Base-by-base conservation (phyloP, 2,329 filamentous ascomycete species). In the Ploettnerulaceae sp. region DNA sequence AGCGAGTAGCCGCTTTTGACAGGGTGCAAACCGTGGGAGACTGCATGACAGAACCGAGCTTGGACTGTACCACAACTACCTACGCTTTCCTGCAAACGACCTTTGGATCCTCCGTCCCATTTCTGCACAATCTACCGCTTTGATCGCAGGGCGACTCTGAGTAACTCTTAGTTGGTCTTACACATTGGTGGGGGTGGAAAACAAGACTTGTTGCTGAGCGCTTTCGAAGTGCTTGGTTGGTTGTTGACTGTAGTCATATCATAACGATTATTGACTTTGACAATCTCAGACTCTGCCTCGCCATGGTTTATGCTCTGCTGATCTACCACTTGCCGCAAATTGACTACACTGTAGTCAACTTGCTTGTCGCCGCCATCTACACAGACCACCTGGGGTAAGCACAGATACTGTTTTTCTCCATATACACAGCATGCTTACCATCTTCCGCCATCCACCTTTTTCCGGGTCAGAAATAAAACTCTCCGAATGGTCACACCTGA, bases 21-120 rank as follows among this genome's bases (percentile, higher is more conserved):
- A 44, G 39, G 48, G 48, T 33, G 43, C 49, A 54, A 54, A 55
- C 53, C n/a, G 35, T 49, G 53, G 55, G 31, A 52, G 41, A 35
- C 37, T 52, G 51, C 56, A 56, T 53, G 21, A 26, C 28, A 43
- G 32, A 47, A 32, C 47, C 45, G 40, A 52, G 49, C 49, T 48
- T 38, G 35, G 44, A 40, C 36, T 41, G 49, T 47, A 51, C 39
- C 34, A 48, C 51, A 43, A 17, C 28, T 49, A 12, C 11, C 33
- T 12, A 29, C 17, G 9, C 12, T 17, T 47, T 18, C 34, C 22
- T 45, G 48, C 55, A 58, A 58, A 58, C 56, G 47, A 50, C 35
- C 17, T 47, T 36, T 50, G 39, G 45, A 41, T 36, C 14, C 31
- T 34, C 35, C n/a, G 11, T 47, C 29, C 47, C 21, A 20, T 33